Evolutionary conservation across 2,329 filamentous ascomycete genomes (phyloP).

Genomic region (Teratosphaeria pseudoeucalypti): DNA sequence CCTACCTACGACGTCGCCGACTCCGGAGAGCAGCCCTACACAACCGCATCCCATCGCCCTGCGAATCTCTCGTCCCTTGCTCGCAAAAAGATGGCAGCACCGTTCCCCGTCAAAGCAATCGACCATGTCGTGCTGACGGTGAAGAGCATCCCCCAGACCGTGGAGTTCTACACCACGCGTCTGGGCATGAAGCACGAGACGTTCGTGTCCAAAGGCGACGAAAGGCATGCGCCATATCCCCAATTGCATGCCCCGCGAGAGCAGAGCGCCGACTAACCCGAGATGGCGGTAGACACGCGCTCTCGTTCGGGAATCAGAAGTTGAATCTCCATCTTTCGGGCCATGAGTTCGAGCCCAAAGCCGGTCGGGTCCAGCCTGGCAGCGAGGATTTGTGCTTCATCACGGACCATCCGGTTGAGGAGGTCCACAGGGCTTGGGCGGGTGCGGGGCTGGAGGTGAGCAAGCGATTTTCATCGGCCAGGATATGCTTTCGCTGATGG

Average conservation of each 20-base stretch:
- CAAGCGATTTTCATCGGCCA: neutral
- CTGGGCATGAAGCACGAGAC: slow-evolving; percentile 48
- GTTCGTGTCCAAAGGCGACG: slow-evolving; percentile 33
- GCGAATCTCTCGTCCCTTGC: too few species aligned
- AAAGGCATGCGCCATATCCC: slow-evolving; percentile 9
- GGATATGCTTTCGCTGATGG: neutral
- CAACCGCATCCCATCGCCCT: neutral
- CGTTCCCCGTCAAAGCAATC: slow-evolving; percentile 32
- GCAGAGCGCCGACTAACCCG: neutral
- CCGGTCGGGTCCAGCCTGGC: slow-evolving; percentile 42
- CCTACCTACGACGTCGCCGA: neutral
- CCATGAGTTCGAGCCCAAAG: slow-evolving; percentile 52
- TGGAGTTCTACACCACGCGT: slow-evolving; percentile 45
- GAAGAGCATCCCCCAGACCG: slow-evolving; percentile 38
- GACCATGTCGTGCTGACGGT: slow-evolving; percentile 55
- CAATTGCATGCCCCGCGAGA: neutral
- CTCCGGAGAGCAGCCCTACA: neutral
- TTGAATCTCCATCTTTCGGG: slow-evolving; percentile 52
- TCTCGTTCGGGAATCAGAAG: slow-evolving; percentile 49
- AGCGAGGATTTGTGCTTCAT: slow-evolving; percentile 53
- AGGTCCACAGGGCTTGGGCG: slow-evolving; percentile 32
- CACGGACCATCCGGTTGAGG: slow-evolving; percentile 40
- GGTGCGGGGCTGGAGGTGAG: neutral
- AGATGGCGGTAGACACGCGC: slow-evolving; percentile 35
- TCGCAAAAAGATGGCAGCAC: neutral